Conservation (phyloP, 805 yeast genomes). For the Cyberlindnera mrakii region DNA sequence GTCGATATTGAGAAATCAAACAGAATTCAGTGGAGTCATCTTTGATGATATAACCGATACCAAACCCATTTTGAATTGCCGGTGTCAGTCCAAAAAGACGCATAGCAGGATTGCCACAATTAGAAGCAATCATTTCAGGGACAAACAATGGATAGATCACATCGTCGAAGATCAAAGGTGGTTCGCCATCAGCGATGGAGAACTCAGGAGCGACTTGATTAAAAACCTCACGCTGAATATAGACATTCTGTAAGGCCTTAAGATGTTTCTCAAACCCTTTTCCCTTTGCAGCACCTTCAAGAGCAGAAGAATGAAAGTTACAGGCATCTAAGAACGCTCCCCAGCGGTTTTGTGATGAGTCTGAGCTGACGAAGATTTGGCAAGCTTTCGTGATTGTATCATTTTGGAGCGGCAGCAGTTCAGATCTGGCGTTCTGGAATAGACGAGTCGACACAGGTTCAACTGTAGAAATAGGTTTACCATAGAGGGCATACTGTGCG, state of each 20-base stretch:
- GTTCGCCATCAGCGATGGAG: conserved; percentile 26
- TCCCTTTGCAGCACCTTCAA: conserved; percentile 51
- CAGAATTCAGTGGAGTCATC: conserved; percentile 77
- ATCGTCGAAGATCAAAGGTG: conserved; percentile 41
- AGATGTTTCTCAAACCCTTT: conserved; percentile 70
- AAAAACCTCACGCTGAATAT: conserved; percentile 41
- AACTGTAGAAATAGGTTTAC: conserved; percentile 80
- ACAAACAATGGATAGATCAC: conserved; percentile 30
- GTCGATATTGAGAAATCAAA: conserved; percentile 80
- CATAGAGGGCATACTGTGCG: conserved; percentile 86
- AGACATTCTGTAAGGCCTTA: conserved; percentile 54
- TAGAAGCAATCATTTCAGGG: conserved; percentile 49
- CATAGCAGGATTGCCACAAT: conserved; percentile 90
- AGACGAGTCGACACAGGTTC: conserved; percentile 83
- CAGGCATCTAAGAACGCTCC: conserved; percentile 44
- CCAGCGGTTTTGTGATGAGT: conserved; percentile 43
- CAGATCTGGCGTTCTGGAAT: conserved; percentile 65
- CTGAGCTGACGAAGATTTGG: conserved; percentile 57
- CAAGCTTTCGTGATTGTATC: conserved; percentile 45
- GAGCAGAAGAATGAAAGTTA: conserved; percentile 40
- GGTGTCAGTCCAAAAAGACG: conserved; percentile 88
- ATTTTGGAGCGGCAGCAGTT: conserved; percentile 59
- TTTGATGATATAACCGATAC: conserved; percentile 87
- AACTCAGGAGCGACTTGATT: conserved; percentile 40
- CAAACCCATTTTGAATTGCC: conserved; percentile 82